Percentiles rank a stretch among this genome's conserved stretches.
These are phyloP conservation scores for Chaetoscypha palmicola DNA, from an alignment of 2,329 filamentous ascomycete genomes.

Conservation along the genomic window DNA sequence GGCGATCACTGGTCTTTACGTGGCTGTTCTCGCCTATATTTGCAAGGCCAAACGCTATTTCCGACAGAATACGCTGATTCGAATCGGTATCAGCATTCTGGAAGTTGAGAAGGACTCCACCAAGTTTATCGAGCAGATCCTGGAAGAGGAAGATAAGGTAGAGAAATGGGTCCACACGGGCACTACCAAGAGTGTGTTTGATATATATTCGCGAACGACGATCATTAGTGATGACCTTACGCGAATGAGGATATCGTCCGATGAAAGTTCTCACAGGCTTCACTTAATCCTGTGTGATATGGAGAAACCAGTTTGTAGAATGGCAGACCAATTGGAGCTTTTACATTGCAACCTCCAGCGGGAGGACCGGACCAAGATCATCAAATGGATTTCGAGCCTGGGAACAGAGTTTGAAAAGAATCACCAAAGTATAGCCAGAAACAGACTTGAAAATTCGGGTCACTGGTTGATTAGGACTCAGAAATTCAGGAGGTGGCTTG, in stretches of 20 bases:
- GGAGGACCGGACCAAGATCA: constrained; percentile 7
- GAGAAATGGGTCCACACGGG: too few relatives aligned
- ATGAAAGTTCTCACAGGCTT: too few relatives aligned
- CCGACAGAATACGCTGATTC: background rate
- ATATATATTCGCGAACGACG: too few relatives aligned
- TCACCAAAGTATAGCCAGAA: constrained; percentile 10
- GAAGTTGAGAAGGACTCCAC: constrained; percentile 1
- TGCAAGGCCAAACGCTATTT: constrained; percentile 5
- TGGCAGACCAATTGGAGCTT: too few relatives aligned
- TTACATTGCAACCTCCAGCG: too few relatives aligned
- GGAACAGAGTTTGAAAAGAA: constrained; percentile 3
- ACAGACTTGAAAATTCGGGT: constrained; percentile 17
- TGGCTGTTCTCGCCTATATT: constrained; percentile 5
- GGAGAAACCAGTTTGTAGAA: too few relatives aligned
- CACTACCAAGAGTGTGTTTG: too few relatives aligned
- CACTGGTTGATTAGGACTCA: constrained; percentile 21
- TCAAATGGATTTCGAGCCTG: too few relatives aligned
- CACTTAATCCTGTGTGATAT: too few relatives aligned
- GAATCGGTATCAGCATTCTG: constrained; percentile 8
- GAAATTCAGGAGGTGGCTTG: constrained; percentile 27
- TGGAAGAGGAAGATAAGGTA: too few relatives aligned
- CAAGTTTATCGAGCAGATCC: constrained; percentile 6
- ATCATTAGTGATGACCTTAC: too few relatives aligned
- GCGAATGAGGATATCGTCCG: too few relatives aligned
- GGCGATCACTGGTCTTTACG: constrained; percentile 3